Evolutionary conservation across 345 rosid species (phyloP).

Genomic region (Erodium maritimum): DNA sequence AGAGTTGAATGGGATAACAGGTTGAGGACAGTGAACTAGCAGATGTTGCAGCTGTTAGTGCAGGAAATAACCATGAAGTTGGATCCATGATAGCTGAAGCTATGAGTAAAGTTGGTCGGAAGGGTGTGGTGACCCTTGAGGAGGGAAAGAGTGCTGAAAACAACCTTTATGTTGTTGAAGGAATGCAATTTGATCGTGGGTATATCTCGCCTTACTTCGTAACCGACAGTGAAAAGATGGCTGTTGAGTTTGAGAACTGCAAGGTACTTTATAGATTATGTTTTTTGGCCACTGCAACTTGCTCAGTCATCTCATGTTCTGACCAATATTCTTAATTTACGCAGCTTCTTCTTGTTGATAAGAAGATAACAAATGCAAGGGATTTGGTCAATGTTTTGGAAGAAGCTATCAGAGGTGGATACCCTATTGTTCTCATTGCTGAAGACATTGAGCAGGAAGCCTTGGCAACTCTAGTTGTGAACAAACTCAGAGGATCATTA

Average conservation of each 20-base stretch:
- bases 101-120: conserved; percentile 88
- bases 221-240: conserved; percentile 93
- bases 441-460: conserved; percentile 99
- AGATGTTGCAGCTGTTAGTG: conserved; percentile 98
- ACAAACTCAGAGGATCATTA: conserved; percentile 82
- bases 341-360: conserved; percentile 96
- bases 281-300: no score
- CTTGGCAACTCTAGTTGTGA: conserved; percentile 89
- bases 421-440: conserved; percentile 66
- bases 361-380: conserved; percentile 92
- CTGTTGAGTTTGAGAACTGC: conserved; percentile 93
- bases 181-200: conserved; percentile 99
- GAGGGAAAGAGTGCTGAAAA: conserved; percentile 98
- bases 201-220: conserved; percentile 97
- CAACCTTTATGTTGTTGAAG: conserved; percentile 91
- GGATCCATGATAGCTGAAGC: conserved; percentile 99
- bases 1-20: conserved; percentile 20
- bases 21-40: conserved; percentile 99
- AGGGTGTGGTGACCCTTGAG: conserved; percentile 95
- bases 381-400: conserved; percentile 78
- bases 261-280: conserved; percentile 35
- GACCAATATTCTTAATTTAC: conserved; percentile 8
- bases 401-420: conserved; percentile 75
- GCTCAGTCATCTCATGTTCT: no score
- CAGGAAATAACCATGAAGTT: conserved; percentile 86